phyloP scores from a whole-genome alignment of 1,284 basidiomycete species.

The Pholiota adiposa region DNA sequence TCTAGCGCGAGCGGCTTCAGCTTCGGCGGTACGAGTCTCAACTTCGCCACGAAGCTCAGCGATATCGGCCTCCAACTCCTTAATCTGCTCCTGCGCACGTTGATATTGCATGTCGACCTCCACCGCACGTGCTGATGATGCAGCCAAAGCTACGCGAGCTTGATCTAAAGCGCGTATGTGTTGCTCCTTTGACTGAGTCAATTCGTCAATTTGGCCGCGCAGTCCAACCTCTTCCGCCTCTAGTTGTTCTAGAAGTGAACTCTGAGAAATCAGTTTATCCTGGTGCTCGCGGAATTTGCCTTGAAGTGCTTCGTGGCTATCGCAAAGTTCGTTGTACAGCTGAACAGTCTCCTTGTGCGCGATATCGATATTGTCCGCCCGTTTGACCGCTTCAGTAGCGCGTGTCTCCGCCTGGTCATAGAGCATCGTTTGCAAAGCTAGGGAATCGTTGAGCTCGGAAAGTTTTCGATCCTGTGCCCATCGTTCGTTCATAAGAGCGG shows the following conservation, averaged over 20 bases:
- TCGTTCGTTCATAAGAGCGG: conserved; percentile 69
- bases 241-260: conserved; percentile 77
- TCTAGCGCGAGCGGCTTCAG: conserved; percentile 67
- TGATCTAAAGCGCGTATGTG: conserved; percentile 89
- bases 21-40: conserved; percentile 73
- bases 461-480: conserved; percentile 73
- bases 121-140: conserved; percentile 76
- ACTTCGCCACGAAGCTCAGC: conserved; percentile 80
- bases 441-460: conserved; percentile 72
- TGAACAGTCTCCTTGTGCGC: conserved; percentile 73
- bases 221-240: conserved; percentile 79
- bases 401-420: conserved; percentile 83
- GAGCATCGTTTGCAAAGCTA: conserved; percentile 78
- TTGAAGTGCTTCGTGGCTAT: conserved; percentile 67
- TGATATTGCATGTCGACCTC: conserved; percentile 84
- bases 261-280: conserved; percentile 76
- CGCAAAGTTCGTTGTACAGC: conserved; percentile 77
- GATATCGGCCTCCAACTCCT: conserved; percentile 73
- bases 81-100: conserved; percentile 69
- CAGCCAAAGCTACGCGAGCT: conserved; percentile 77
- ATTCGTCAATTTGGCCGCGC: conserved; percentile 74
- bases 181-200: conserved; percentile 73
- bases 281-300: conserved; percentile 77
- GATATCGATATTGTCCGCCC: conserved; percentile 85
- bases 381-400: conserved; percentile 79